phyloP scores from a whole-genome alignment of 176 grass and related monocot genomes.

The Oryza brachyantha region DNA sequence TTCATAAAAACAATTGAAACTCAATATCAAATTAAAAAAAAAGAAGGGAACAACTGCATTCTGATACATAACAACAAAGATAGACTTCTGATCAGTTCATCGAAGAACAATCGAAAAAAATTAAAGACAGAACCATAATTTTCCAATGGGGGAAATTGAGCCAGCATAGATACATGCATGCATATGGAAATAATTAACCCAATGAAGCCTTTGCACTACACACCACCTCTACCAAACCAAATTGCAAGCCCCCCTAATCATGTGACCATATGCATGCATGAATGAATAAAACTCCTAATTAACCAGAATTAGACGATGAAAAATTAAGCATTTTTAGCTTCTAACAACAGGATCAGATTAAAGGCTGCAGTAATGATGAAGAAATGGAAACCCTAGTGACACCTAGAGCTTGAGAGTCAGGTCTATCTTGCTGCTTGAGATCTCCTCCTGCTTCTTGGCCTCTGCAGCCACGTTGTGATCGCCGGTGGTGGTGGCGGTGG shows the following conservation, averaged over 20 bases:
- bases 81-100: not conserved
- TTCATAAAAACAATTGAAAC: not conserved
- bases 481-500: not conserved
- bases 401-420: conserved; percentile 45
- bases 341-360: not conserved
- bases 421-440: conserved; percentile 28
- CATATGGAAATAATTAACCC: not conserved
- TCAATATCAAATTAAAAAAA: not conserved
- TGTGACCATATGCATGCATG: not conserved
- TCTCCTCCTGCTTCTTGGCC: not conserved
- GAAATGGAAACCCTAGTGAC: conserved; percentile 10
- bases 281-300: conserved; percentile 2
- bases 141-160: not conserved
- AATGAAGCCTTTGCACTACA: conserved; percentile 13
- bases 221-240: not conserved
- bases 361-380: not conserved
- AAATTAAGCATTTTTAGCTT: not conserved
- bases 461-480: not conserved
- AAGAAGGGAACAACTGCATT: not conserved
- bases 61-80: not conserved
- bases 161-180: not conserved
- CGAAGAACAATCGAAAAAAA: conserved; percentile 13
- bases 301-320: not conserved
- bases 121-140: not conserved
- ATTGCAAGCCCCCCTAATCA: conserved; percentile 7